These are phyloP conservation scores for Castanospermum australe DNA, from an alignment of 306 rosid species.

Conservation along the genomic window DNA sequence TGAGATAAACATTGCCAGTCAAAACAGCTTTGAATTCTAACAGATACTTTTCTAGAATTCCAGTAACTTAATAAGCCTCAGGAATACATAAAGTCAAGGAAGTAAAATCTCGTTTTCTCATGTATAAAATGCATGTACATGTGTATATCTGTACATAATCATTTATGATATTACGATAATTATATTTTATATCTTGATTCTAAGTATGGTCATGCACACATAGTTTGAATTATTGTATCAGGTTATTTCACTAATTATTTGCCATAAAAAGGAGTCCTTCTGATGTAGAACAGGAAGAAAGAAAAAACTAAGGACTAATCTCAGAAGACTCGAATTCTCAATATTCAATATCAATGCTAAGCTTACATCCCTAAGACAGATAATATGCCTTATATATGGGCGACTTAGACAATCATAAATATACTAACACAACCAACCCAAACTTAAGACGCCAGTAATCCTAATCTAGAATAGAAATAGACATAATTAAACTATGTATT, in stretches of 20 bases:
- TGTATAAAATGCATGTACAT: not conserved
- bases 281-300: not conserved
- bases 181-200: not conserved
- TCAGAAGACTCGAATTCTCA: no score
- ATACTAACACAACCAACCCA: no score
- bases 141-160: not conserved
- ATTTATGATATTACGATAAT: not conserved
- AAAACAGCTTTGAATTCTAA: not conserved
- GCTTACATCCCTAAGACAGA: no score
- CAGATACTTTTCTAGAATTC: not conserved
- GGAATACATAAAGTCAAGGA: not conserved
- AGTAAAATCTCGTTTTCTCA: not conserved
- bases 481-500: no score
- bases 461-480: no score
- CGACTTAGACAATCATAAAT: no score
- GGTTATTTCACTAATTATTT: not conserved
- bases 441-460: no score
- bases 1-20: not conserved
- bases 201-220: not conserved
- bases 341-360: no score
- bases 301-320: no score
- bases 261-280: not conserved
- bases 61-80: not conserved
- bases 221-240: not conserved
- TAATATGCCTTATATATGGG: no score